A percentile compares a stretch with the other conserved stretches of the same genome.
Evolutionary conservation across 2,329 filamentous ascomycete genomes (phyloP).

Genomic region (Aspergillus costaricaensis): DNA sequence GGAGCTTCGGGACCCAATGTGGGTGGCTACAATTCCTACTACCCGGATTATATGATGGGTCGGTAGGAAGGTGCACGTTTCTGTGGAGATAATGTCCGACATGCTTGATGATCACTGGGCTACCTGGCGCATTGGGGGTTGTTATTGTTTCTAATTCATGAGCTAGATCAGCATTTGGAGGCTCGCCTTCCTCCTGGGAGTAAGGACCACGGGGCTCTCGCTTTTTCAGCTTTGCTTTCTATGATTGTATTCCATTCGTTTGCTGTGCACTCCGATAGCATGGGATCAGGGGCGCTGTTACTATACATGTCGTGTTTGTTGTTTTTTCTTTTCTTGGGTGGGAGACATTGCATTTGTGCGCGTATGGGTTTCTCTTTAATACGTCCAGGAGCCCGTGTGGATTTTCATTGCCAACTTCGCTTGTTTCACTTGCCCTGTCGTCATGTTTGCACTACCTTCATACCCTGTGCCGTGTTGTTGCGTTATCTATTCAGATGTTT

Average conservation of each 20-base stretch:
- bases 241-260: conserved; percentile 20
- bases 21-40: conserved; percentile 42
- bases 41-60: conserved; percentile 53
- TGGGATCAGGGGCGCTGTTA: conserved; percentile 36
- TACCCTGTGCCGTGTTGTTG: conserved; percentile 35
- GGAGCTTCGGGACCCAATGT: conserved; percentile 32
- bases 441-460: conserved; percentile 31
- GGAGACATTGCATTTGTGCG: conserved; percentile 33
- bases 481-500: conserved; percentile 17
- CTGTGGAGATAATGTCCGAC: conserved; percentile 41
- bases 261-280: conserved; percentile 32
- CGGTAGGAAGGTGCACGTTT: conserved; percentile 38
- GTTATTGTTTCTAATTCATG: conserved; percentile 35
- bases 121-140: conserved; percentile 43
- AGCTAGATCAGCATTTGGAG: conserved; percentile 47
- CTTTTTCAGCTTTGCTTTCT: conserved; percentile 32
- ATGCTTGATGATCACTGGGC: conserved; percentile 46
- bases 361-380: conserved; percentile 15
- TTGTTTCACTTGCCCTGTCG: conserved; percentile 17
- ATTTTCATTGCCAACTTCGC: conserved; percentile 16
- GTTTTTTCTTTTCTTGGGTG: conserved; percentile 27
- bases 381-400: conserved; percentile 18
- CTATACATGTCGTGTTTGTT: conserved; percentile 27
- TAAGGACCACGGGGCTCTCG: conserved; percentile 37
- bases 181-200: conserved; percentile 39